Percentiles rank a stretch among this genome's conserved stretches.
These are phyloP conservation scores for Nicotiana attenuata DNA, from an alignment of 257 asterid species.

Conservation along the genomic window DNA sequence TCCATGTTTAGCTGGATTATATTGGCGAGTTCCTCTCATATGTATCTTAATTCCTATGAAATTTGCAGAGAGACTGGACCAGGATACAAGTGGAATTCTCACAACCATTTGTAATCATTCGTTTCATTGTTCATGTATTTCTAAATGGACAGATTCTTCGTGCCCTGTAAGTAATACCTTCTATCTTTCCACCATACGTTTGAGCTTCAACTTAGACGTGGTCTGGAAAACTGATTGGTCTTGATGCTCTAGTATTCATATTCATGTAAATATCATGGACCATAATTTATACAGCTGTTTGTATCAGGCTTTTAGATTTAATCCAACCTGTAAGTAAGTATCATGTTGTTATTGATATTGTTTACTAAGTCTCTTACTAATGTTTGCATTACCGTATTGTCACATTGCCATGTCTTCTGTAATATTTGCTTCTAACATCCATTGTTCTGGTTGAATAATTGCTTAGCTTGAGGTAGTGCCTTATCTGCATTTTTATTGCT, in stretches of 20 bases:
- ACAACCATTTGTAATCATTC: conserved; percentile 97
- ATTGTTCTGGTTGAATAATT: background rate
- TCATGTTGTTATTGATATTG: background rate
- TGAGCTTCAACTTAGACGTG: background rate
- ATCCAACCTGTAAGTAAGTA: background rate
- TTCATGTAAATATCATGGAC: background rate
- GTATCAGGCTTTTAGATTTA: background rate
- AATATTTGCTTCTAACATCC: background rate
- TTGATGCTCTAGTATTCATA: background rate
- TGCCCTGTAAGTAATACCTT: conserved; percentile 72
- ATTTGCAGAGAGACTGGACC: conserved; percentile 83
- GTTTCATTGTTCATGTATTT: conserved; percentile 97
- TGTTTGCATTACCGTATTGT: background rate
- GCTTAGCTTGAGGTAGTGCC: background rate
- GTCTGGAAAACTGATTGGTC: background rate
- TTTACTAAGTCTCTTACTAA: background rate
- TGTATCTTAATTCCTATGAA: conserved; percentile 11
- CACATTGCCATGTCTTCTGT: background rate
- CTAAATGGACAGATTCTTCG: conserved; percentile 98
- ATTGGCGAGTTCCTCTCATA: background rate
- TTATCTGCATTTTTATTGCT: background rate
- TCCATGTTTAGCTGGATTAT: conserved; percentile 1
- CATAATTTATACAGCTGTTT: background rate
- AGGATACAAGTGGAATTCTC: conserved; percentile 81
- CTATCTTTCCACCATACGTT: background rate